Conservation (phyloP, 2,329 filamentous ascomycete species). For the Xylaria sp. region DNA sequence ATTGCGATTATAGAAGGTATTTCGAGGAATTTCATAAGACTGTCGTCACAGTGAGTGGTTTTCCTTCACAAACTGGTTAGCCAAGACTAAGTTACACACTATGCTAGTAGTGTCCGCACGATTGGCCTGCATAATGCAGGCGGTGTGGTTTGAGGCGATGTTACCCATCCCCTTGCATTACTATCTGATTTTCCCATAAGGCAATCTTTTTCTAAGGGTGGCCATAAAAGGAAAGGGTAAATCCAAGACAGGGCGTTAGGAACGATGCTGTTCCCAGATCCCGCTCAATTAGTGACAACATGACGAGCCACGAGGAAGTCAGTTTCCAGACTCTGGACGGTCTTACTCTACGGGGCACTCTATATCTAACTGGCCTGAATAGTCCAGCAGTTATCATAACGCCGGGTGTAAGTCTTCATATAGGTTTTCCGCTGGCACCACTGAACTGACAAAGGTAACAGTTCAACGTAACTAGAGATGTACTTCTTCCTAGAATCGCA, state of each 20-base stretch:
- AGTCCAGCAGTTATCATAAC: conserved; percentile 6
- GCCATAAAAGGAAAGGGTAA: conserved; percentile 4
- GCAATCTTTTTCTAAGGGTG: not conserved
- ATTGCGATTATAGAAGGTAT: not conserved
- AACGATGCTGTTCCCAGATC: not conserved
- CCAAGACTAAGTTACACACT: not conserved
- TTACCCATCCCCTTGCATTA: not conserved
- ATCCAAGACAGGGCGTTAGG: not conserved
- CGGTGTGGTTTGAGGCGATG: not conserved
- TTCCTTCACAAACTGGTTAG: not conserved
- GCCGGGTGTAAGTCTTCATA: not conserved
- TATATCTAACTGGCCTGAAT: not conserved
- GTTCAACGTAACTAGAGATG: conserved; percentile 8
- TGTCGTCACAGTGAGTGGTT: not conserved
- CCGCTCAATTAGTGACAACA: not conserved
- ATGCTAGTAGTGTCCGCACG: not conserved
- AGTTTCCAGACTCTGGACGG: conserved; percentile 7
- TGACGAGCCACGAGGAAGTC: conserved; percentile 5
- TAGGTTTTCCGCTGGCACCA: not conserved
- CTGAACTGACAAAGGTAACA: not conserved
- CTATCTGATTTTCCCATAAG: not conserved
- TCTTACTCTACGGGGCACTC: conserved; percentile 9
- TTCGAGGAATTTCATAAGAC: not conserved
- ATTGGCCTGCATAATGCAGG: conserved; percentile 5
- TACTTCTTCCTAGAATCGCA: conserved; percentile 4